Base-by-base conservation (phyloP, 2,329 filamentous ascomycete genomes). In the Tolypocladium album region DNA sequence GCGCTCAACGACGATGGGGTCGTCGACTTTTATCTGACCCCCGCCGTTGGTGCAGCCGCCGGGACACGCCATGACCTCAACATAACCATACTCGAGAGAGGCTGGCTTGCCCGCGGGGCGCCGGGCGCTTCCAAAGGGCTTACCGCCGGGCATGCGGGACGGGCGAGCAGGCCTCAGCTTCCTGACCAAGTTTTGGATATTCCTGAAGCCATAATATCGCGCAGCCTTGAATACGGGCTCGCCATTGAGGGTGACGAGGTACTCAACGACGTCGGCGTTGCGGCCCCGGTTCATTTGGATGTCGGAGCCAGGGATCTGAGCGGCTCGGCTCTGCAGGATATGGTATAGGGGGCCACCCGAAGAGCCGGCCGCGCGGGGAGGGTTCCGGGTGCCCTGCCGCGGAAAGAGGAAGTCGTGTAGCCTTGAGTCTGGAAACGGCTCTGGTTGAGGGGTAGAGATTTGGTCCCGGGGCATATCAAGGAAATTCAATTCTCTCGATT, bases 21-120 rank as follows among this genome's bases (percentile, higher is more conserved):
- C 94, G 58, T 91, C 89, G 34, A 90, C 84, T 70, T 96, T 96
- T 71, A 99, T 87, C 77, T 99, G 94, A 0, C 94, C 94, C 43
- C 94, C 94, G 2, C 94, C 94, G 68, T 99, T 99, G 59, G 94
- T 99, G 76, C 94, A 99, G 3, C 94, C 94, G n/a, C 94, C 94
- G 0, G 94, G 94, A 73, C 94, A 99, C 17, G 94, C 94, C 94
- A 99, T 99, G 61, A 99, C 94, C 75, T 99, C 94, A 36, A 97
- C 89, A 74, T 96, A 97, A n/a, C 88, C 83, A 71, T 92, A 92
- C 42, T 96, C 90, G 8, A 83, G 74, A 22, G 72, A 69, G 22
- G 73, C 71, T 22, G 77, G 67, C 66, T 82, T 82, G 8, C 76
- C 82, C 20, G 72, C 76, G 7, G 78, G 79, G 63, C 78, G 82